These are phyloP conservation scores for Cinchona pubescens DNA, from an alignment of 257 asterid species.

Conservation along the genomic window DNA sequence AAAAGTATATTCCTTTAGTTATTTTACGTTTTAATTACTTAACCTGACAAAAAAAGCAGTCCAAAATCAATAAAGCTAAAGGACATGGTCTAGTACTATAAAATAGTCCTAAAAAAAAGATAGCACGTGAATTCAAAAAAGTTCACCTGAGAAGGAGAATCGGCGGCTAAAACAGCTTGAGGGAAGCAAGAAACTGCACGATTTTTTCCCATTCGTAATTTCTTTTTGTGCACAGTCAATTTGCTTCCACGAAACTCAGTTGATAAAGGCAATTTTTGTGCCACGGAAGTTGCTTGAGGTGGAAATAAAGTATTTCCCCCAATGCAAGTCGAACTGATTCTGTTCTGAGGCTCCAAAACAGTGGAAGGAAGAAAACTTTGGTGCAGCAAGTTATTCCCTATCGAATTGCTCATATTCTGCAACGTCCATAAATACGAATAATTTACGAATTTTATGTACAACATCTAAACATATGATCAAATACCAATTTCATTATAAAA, in stretches of 20 bases:
- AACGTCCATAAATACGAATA: neutral
- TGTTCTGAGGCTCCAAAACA: slow-evolving; percentile 54
- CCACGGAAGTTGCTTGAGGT: slow-evolving; percentile 56
- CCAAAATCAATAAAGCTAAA: neutral
- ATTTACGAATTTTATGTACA: too few species aligned
- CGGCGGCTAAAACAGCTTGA: slow-evolving; percentile 63
- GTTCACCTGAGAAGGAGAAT: slow-evolving; percentile 60
- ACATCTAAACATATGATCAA: neutral
- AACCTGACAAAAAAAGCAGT: neutral
- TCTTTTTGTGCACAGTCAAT: slow-evolving; percentile 37
- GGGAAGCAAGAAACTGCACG: slow-evolving; percentile 35
- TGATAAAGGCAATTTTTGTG: slow-evolving; percentile 54
- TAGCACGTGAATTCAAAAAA: neutral
- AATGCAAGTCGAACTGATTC: slow-evolving; percentile 54
- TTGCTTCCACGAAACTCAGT: slow-evolving; percentile 53
- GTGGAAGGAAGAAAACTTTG: slow-evolving; percentile 60
- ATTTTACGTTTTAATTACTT: neutral
- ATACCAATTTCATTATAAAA: neutral
- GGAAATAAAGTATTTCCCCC: slow-evolving; percentile 66
- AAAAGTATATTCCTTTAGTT: neutral
- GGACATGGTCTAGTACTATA: neutral
- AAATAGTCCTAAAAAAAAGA: neutral
- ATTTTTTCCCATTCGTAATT: slow-evolving; percentile 54
- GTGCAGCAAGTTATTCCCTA: slow-evolving; percentile 78
- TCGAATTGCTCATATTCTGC: slow-evolving; percentile 57